Base-by-base conservation (phyloP, 495 filamentous ascomycete genomes). In the Jackrogersella minutella region DNA sequence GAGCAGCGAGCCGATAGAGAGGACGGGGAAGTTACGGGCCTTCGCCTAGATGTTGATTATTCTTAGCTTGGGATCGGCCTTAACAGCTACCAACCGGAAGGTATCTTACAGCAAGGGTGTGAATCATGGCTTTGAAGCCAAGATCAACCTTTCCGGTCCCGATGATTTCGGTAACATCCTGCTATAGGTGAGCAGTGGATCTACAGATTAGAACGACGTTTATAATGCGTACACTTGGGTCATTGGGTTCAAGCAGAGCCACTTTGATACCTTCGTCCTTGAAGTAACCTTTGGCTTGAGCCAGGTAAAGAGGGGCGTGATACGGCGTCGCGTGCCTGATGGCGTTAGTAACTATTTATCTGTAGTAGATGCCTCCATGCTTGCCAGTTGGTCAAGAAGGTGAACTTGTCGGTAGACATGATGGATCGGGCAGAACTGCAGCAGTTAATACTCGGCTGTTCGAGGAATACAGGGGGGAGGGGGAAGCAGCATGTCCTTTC, bases 111-210 rank as follows among this genome's bases (percentile, higher is more conserved):
- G 87, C 87, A 57, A 90, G 80, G 22, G 88, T 90, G 70, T 90
- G 88, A 68, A 90, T 90, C 88, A 90, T 90, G 58, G 88, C 88
- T 74, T 90, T 90, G 82, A 90, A 90, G 33, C 87, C 88, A 77
- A 90, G 85, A 74, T 90, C 88, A 41, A 89, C 84, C 71, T 89
- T 90, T 60, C 85, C 85, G 66, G 84, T 87, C 37, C 88, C 88
- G 70, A 90, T 87, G 75, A 90, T 89, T 74, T 90, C 88, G 70
- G 88, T 90, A 62, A 90, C 88, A 82, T 90, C 72, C 70, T 78
- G 39, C 21, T 16, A 16, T 14, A 13, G 40, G 24, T 69, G 21
- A 69, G 66, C 34, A 52, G 30, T 61, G n/a, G 3, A 53, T 49
- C n/a, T 31, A 21, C 5, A 41, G 36, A 41, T 26, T 13, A n/a